Percentiles rank a stretch among this genome's conserved stretches.
Conservation (phyloP, 129 eudicot species). For the Deinandra increscens region DNA sequence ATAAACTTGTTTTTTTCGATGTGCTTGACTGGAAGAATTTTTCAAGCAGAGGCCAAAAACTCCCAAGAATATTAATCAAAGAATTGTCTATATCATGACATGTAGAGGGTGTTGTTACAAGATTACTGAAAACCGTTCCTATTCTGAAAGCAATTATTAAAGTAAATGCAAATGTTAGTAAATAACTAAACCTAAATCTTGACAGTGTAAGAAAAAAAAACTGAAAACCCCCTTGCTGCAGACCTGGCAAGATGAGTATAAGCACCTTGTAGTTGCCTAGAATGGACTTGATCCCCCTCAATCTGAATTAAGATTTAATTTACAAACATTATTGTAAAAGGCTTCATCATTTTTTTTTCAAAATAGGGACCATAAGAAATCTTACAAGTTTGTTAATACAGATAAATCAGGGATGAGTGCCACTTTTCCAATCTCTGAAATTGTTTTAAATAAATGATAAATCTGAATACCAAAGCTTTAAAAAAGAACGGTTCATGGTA, state of each 20-base stretch:
- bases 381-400: constrained; percentile 77
- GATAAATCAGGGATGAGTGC: constrained; percentile 59
- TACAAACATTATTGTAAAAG: background rate
- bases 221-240: constrained; percentile 77
- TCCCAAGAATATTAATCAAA: constrained; percentile 44
- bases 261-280: constrained; percentile 60
- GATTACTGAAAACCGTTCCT: constrained; percentile 70
- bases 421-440: constrained; percentile 70
- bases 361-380: constrained; percentile 3
- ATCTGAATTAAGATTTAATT: constrained; percentile 42
- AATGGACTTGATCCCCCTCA: constrained; percentile 46
- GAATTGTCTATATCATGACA: constrained; percentile 58
- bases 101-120: constrained; percentile 43
- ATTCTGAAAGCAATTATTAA: constrained; percentile 50
- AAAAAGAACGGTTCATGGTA: background rate
- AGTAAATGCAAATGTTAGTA: constrained; percentile 14
- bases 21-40: constrained; percentile 62
- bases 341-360: background rate
- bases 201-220: constrained; percentile 36
- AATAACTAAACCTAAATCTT: background rate
- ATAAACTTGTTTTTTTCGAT: constrained; percentile 65
- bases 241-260: constrained; percentile 51
- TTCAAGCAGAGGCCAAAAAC: constrained; percentile 90
- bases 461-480: constrained; percentile 12
- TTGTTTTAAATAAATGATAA: constrained; percentile 5